phyloP scores from a whole-genome alignment of 2,329 filamentous ascomycete genomes.

The Diaporthe ampelina region DNA sequence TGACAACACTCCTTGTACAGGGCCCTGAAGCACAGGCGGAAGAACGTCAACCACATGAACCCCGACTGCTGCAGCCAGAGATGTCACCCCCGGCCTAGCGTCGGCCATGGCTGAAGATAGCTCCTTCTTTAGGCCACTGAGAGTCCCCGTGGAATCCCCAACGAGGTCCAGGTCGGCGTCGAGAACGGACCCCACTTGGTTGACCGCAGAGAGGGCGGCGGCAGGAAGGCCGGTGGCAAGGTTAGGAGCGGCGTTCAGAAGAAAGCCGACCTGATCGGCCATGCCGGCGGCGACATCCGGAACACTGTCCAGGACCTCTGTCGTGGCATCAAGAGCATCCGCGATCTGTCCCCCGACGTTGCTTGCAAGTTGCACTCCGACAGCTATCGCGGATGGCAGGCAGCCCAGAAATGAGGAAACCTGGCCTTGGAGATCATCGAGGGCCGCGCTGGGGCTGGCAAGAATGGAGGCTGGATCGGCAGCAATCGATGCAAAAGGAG shows the following conservation, averaged over 20 bases:
- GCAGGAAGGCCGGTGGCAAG: constrained; percentile 41
- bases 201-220: constrained; percentile 37
- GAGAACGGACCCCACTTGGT: constrained; percentile 37
- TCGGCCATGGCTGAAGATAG: constrained; percentile 36
- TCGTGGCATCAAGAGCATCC: constrained; percentile 35
- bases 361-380: constrained; percentile 38
- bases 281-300: constrained; percentile 39
- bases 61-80: constrained; percentile 37
- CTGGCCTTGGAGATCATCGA: constrained; percentile 35
- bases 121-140: constrained; percentile 28
- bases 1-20: constrained; percentile 34
- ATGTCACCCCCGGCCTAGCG: constrained; percentile 33
- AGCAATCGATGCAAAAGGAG: constrained; percentile 36
- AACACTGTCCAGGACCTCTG: constrained; percentile 30
- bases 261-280: constrained; percentile 37
- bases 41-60: constrained; percentile 34
- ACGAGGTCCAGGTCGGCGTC: constrained; percentile 14
- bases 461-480: constrained; percentile 37
- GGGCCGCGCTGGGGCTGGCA: constrained; percentile 35
- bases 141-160: constrained; percentile 17
- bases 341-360: constrained; percentile 39
- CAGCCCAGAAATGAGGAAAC: constrained; percentile 38
- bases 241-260: constrained; percentile 38
- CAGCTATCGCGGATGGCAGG: constrained; percentile 40
- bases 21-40: constrained; percentile 34